Base-by-base conservation (phyloP, 768 basidiomycete genomes). In the Pisolithus albus region DNA sequence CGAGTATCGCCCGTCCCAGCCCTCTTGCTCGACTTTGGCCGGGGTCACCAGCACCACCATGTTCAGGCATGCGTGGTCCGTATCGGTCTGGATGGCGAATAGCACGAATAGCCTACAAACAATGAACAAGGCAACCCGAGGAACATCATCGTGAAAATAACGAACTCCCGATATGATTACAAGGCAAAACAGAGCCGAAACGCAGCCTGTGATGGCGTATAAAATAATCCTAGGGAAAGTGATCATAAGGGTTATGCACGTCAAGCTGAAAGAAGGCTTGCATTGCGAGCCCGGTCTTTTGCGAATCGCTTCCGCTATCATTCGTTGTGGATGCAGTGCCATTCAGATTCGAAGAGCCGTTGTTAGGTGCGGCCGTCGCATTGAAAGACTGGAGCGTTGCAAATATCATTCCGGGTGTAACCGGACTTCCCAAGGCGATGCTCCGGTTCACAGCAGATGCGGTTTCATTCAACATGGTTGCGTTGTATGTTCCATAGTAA, bases 71-170 rank as follows among this genome's bases (percentile, higher is more conserved):
- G 49, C 92, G 77, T 10, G 89, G 88, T 4, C 92, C 92, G 64
- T 96, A 97, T 48, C 91, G 81, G 62, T 96, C 93, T 16, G 93
- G 93, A 66, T 95, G 83, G 2, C 90, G 80, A 47, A 91, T 76
- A 1, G 91, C 88, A 23, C 90, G 75, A 44, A 94, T 75, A 1
- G 89, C 88, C 85, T 88, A 55, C 26, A 44, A 23, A 30, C 24
- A 37, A 55, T 49, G 36, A 60, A 44, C 28, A 24, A 19, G 11
- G 47, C 36, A 48, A 43, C 38, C 16, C 15, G 59, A 36, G 59
- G 52, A 36, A 7, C 23, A 34, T 30, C 28, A 28, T 10, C 19
- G 36, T 21, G 57, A 45, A 48, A 7, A 44, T 46, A 47, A 71
- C 83, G 49, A 68, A 88, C 88, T 16, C 93, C 92, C 16, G 87